Evolutionary conservation across 345 rosid genomes (phyloP).

Genomic region (Moricandia moricandioides): DNA sequence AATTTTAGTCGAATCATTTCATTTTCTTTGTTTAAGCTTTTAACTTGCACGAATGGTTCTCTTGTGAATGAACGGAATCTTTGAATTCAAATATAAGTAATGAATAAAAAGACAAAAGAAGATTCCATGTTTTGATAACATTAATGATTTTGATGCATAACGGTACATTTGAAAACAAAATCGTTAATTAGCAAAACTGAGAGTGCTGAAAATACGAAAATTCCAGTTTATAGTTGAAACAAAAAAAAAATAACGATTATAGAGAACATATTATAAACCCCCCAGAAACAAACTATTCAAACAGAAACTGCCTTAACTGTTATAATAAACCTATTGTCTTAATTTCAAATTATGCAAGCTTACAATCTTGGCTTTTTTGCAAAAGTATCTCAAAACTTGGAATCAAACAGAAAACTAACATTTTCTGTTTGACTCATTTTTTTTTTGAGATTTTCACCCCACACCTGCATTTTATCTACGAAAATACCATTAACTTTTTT

Average conservation of each 20-base stretch:
- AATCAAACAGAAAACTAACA: too few relatives aligned
- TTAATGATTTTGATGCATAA: slow-evolving; percentile 11
- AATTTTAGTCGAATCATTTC: slow-evolving; percentile 5
- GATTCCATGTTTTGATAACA: slow-evolving; percentile 21
- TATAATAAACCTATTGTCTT: background rate
- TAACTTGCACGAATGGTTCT: slow-evolving; percentile 37
- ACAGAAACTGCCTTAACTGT: background rate
- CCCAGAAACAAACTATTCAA: background rate
- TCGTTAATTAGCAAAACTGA: background rate
- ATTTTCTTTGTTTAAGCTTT: slow-evolving; percentile 10
- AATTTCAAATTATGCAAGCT: background rate
- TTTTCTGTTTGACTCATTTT: too few relatives aligned
- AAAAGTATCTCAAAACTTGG: too few relatives aligned
- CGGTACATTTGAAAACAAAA: background rate
- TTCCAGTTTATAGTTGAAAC: background rate
- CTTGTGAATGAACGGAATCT: slow-evolving; percentile 20
- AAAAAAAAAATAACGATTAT: background rate
- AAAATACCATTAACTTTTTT: too few relatives aligned
- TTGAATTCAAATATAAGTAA: slow-evolving; percentile 15
- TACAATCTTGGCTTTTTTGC: background rate
- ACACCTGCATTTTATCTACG: too few relatives aligned
- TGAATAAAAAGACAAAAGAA: slow-evolving; percentile 19
- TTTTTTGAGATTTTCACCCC: too few relatives aligned
- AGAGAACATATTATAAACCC: background rate
- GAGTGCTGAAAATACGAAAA: background rate